Percentiles rank a stretch among this genome's conserved stretches.
Evolutionary conservation across 2,329 filamentous ascomycete genomes (phyloP).

Genomic region (Dactylellina leptospora): DNA sequence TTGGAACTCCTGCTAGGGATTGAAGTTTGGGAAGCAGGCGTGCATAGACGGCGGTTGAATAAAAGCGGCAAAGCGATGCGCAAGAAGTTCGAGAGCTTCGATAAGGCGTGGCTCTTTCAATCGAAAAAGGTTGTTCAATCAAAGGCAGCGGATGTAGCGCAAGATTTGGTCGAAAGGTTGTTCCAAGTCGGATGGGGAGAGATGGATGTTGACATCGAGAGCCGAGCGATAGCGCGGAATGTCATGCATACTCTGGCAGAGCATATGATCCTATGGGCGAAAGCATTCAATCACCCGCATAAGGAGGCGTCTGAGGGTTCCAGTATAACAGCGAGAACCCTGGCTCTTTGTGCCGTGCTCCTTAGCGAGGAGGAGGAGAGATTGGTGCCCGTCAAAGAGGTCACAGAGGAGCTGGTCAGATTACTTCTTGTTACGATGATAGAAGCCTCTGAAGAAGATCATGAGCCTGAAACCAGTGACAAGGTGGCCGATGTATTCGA

Average conservation of each 20-base stretch:
- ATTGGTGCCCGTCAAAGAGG: constrained; percentile 6
- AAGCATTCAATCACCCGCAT: constrained; percentile 40
- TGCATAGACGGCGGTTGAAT: constrained; percentile 30
- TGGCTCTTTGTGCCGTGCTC: constrained; percentile 31
- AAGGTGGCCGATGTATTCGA: constrained; percentile 20
- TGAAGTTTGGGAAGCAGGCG: constrained; percentile 37
- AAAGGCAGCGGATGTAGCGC: constrained; percentile 37
- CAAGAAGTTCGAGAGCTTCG: constrained; percentile 32
- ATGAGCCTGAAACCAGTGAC: background rate
- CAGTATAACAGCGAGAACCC: constrained; percentile 35
- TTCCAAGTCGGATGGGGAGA: constrained; percentile 45
- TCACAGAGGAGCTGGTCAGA: constrained; percentile 32
- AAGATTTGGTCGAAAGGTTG: constrained; percentile 37
- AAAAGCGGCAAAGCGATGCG: constrained; percentile 34
- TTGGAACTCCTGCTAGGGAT: constrained; percentile 41
- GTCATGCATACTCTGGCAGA: constrained; percentile 24
- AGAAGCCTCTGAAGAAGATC: constrained; percentile 23
- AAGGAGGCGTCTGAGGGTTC: constrained; percentile 41
- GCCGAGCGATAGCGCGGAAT: background rate
- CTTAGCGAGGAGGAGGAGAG: constrained; percentile 7
- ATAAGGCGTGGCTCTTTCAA: constrained; percentile 46
- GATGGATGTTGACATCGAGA: background rate
- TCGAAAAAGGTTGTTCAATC: constrained; percentile 20
- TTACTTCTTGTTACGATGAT: constrained; percentile 42
- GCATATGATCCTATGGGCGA: constrained; percentile 39